Evolutionary conservation across 495 filamentous ascomycete species (phyloP).

Genomic region (Corynascus novoguineensis): DNA sequence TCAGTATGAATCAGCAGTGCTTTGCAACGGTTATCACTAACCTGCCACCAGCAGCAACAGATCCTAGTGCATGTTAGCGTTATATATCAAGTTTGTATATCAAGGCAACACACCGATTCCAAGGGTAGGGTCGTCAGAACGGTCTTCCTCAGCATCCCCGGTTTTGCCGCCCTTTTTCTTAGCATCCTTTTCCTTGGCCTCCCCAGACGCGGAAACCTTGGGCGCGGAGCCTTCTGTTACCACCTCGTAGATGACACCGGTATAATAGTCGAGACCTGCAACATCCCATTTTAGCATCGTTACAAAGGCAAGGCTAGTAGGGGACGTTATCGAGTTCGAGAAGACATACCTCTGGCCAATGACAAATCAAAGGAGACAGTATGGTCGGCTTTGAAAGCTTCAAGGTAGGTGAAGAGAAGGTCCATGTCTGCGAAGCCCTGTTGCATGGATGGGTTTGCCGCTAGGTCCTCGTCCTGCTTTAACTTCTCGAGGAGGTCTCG

Average conservation of each 20-base stretch:
- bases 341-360: slow-evolving; percentile 56
- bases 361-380: slow-evolving; percentile 75
- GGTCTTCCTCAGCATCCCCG: slow-evolving; percentile 64
- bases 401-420: slow-evolving; percentile 73
- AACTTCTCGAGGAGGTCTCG: slow-evolving; percentile 64
- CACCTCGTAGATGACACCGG: slow-evolving; percentile 89
- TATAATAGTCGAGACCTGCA: slow-evolving; percentile 32
- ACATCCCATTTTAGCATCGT: neutral
- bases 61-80: slow-evolving; percentile 64
- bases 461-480: slow-evolving; percentile 55
- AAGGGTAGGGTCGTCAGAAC: slow-evolving; percentile 73
- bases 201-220: slow-evolving; percentile 24
- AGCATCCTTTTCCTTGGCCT: slow-evolving; percentile 44
- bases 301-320: slow-evolving; percentile 20
- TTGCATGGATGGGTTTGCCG: slow-evolving; percentile 64
- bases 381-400: slow-evolving; percentile 64
- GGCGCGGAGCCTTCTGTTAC: slow-evolving; percentile 64
- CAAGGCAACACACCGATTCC: slow-evolving; percentile 72
- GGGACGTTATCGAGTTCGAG: neutral
- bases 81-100: slow-evolving; percentile 20
- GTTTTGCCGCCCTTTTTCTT: slow-evolving; percentile 54
- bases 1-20: slow-evolving; percentile 50
- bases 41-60: slow-evolving; percentile 86
- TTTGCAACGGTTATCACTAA: neutral
- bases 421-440: slow-evolving; percentile 77